Evolutionary conservation across 208 protist genomes (phyloP).

Genomic region (Trypanosoma melophagium): DNA sequence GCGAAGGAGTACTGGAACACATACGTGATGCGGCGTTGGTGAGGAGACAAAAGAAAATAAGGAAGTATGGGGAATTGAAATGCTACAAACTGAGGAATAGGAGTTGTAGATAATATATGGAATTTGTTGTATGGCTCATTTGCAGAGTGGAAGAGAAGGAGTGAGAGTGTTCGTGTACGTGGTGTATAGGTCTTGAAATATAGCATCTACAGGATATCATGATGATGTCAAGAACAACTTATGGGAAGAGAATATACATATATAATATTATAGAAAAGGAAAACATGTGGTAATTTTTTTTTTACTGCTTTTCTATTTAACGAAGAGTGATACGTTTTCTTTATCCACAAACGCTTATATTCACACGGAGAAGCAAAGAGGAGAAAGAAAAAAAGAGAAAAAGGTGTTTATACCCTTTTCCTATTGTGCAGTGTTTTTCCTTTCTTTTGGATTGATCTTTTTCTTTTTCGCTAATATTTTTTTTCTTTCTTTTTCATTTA

Average conservation of each 20-base stretch:
- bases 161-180: too few relatives aligned
- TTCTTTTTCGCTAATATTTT: neutral
- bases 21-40: conserved; percentile 86
- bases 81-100: neutral
- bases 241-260: too few relatives aligned
- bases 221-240: too few relatives aligned
- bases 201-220: too few relatives aligned
- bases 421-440: conserved; percentile 13
- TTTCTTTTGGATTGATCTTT: conserved; percentile 17
- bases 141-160: too few relatives aligned
- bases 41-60: neutral
- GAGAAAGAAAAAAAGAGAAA: too few relatives aligned
- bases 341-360: too few relatives aligned
- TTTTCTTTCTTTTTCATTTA: neutral
- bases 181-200: too few relatives aligned
- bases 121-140: too few relatives aligned
- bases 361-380: too few relatives aligned
- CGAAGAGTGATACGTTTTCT: too few relatives aligned
- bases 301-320: neutral
- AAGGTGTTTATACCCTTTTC: neutral
- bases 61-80: neutral
- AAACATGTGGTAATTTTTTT: neutral
- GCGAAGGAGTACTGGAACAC: conserved; percentile 91
- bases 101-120: neutral
- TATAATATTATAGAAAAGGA: too few relatives aligned